phyloP scores from a whole-genome alignment of 2,329 filamentous ascomycete species.

The Bipolaris bicolor region DNA sequence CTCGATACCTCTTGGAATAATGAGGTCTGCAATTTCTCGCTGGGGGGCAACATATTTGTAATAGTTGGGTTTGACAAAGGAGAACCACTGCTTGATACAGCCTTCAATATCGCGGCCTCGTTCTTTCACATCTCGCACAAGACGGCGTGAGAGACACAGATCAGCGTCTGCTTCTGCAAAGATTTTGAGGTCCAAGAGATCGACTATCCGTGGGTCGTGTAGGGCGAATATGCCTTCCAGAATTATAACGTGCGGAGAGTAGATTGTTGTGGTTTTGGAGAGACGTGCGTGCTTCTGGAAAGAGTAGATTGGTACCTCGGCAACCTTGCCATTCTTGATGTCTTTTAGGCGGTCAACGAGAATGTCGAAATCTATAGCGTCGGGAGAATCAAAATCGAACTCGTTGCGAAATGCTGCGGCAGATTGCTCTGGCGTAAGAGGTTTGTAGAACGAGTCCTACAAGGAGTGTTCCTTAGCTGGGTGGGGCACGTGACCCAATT shows the following conservation, averaged over 20 bases:
- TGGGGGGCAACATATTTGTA: slow-evolving; percentile 94
- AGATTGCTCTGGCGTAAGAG: slow-evolving; percentile 78
- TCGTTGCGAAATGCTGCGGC: slow-evolving; percentile 84
- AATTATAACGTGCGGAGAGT: slow-evolving; percentile 94
- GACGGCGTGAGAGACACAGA: slow-evolving; percentile 74
- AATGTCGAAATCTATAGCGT: slow-evolving; percentile 92
- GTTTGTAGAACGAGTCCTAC: slow-evolving; percentile 97
- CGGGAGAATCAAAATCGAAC: slow-evolving; percentile 93
- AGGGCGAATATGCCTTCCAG: slow-evolving; percentile 95
- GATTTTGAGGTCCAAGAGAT: slow-evolving; percentile 91
- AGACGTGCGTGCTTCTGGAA: slow-evolving; percentile 88
- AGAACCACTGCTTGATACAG: slow-evolving; percentile 98
- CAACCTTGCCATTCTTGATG: slow-evolving; percentile 86
- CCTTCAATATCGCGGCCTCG: slow-evolving; percentile 91
- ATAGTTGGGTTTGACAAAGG: slow-evolving; percentile 95
- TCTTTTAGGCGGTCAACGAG: slow-evolving; percentile 80
- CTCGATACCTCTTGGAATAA: slow-evolving; percentile 92
- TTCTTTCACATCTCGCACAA: slow-evolving; percentile 85
- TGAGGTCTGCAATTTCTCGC: slow-evolving; percentile 88
- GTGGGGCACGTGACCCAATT: slow-evolving; percentile 33
- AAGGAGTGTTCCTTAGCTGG: slow-evolving; percentile 22
- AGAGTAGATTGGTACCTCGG: slow-evolving; percentile 93
- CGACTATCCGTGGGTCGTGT: slow-evolving; percentile 83
- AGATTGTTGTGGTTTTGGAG: slow-evolving; percentile 82
- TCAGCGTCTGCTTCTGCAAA: slow-evolving; percentile 97